Evolutionary conservation across 441 rosid genomes (phyloP), one percentile per base, ranked within the genome.

Genomic region (Arabidopsis lyrata): DNA sequence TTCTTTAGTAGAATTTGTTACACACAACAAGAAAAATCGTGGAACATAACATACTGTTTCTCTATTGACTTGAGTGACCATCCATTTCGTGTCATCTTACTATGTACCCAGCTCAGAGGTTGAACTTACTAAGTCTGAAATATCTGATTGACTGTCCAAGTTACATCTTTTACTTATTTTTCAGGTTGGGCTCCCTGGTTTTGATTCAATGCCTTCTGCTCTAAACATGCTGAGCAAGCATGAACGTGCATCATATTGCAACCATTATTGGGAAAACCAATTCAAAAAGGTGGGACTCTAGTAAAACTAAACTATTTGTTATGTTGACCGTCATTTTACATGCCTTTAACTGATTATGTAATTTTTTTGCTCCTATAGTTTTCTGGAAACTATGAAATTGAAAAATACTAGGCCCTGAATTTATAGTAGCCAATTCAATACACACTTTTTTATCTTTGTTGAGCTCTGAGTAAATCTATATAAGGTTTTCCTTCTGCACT

Each of bases 111-210:
- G 49, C 62, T 27, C 48, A 27, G 68, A 41, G 42, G 52, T 75
- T 41, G 44, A 62, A 38, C 49, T 50, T 65, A 52, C 68, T 42
- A 24, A 66, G 50, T 41, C 44, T 63, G 36, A 24, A 72, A 61
- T 74, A 41, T 59, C 53, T 75, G 42, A 63, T 72, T 59, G 61
- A 24, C 47, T 9, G 52, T 53, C 64, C 67, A 63, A 50, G 63
- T 78, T 72, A 72, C 59, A 61, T 74, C 36, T 80, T 68, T 71
- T 67, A 53, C 76, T 73, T 48, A 82, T 56, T 82, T 79, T 79
- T 72, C 90, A 95, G 99, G 90, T 95, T 85, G 99, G 99, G 61
- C 97, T 95, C 83, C 99, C 99, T 80, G 99, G 98, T 77, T 95
- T 95, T 86, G 97, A 95, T 85, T 91, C 97, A 70, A 90, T 95